Conservation (phyloP, 768 basidiomycete species). For the Russula griseocarnosa region DNA sequence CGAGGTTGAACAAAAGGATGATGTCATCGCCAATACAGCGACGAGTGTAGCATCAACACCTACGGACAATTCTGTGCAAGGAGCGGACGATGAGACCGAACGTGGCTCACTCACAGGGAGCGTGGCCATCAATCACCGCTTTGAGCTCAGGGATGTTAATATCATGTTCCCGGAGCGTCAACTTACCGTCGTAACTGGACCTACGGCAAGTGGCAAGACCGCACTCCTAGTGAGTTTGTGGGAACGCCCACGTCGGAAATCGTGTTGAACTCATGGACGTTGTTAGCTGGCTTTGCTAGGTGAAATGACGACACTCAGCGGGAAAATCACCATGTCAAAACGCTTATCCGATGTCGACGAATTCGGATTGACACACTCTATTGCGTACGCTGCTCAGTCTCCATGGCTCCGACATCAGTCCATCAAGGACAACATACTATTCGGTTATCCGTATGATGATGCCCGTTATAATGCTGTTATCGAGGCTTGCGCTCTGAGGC, state of each 20-base stretch:
- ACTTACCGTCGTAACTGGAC: conserved; percentile 69
- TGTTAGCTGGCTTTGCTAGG: conserved; percentile 64
- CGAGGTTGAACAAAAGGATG: conserved; percentile 40
- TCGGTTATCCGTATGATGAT: conserved; percentile 54
- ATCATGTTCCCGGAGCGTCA: conserved; percentile 69
- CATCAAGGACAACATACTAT: conserved; percentile 60
- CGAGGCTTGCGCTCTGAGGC: conserved; percentile 77
- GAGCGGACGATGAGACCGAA: conserved; percentile 30
- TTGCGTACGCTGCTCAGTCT: conserved; percentile 49
- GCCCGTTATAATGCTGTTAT: conserved; percentile 71
- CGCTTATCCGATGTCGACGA: conserved; percentile 55
- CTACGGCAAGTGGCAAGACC: conserved; percentile 81
- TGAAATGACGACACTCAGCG: conserved; percentile 60
- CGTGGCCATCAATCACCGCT: conserved; percentile 43
- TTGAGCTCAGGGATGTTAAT: conserved; percentile 63
- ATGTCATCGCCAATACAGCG: conserved; percentile 28
- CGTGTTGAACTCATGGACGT: neutral
- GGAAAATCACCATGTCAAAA: conserved; percentile 63
- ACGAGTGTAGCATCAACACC: conserved; percentile 8
- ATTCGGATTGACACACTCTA: conserved; percentile 52
- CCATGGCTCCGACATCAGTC: conserved; percentile 46
- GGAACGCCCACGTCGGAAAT: neutral
- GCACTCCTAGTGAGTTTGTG: conserved; percentile 55
- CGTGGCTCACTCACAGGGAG: conserved; percentile 25
- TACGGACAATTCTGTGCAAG: conserved; percentile 22